Percentiles rank a stretch among this genome's conserved stretches.
These are phyloP conservation scores for Phytophthora megakarya DNA, from an alignment of 352 stramenopile species.

Conservation along the genomic window DNA sequence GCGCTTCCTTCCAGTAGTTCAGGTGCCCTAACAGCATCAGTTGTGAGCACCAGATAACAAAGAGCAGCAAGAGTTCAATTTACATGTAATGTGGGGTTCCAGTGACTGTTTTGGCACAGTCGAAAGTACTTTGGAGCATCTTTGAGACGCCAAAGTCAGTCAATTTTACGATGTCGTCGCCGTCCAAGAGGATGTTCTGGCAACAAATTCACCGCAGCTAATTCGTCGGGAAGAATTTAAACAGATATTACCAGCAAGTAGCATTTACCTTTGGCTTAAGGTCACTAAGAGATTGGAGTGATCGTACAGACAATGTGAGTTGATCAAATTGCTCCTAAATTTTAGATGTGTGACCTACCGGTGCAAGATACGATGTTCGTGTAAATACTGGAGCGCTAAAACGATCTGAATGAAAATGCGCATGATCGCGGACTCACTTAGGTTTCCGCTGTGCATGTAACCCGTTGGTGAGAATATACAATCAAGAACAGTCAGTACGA, in stretches of 20 bases:
- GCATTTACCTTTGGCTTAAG: conserved; percentile 55
- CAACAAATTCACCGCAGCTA: background rate
- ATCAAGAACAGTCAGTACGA: no score
- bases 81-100: conserved; percentile 84
- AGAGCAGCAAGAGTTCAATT: background rate
- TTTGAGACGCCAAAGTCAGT: conserved; percentile 74
- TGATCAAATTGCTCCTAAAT: background rate
- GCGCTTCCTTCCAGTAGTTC: conserved; percentile 68
- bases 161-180: conserved; percentile 65
- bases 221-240: no score
- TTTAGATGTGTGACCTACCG: conserved; percentile 32
- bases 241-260: no score
- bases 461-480: background rate
- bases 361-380: conserved; percentile 64
- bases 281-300: conserved; percentile 46
- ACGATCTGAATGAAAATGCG: conserved; percentile 74
- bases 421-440: conserved; percentile 59
- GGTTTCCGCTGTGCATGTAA: conserved; percentile 11
- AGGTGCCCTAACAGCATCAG: conserved; percentile 47
- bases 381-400: conserved; percentile 64
- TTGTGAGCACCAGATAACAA: conserved; percentile 7
- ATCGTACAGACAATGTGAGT: background rate
- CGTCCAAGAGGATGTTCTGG: conserved; percentile 65
- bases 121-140: conserved; percentile 45
- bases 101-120: conserved; percentile 58